Evolutionary conservation across 306 rosid species (phyloP).

Genomic region (Mimosa pudica): DNA sequence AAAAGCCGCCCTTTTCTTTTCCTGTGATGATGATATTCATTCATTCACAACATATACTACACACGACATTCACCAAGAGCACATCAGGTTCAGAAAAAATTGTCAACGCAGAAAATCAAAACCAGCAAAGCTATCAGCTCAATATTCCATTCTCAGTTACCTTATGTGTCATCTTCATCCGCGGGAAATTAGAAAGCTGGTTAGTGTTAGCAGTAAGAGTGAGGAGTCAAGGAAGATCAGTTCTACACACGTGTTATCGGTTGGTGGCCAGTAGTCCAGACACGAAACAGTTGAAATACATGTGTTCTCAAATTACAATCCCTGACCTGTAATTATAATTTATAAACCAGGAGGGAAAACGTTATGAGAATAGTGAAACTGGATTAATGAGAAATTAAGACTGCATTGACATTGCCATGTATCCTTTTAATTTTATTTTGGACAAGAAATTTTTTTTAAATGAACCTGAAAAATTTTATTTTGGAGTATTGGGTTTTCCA

Average conservation of each 20-base stretch:
- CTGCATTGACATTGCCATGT: neutral
- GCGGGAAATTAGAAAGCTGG: slow-evolving; percentile 58
- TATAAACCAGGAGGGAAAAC: too few relatives aligned
- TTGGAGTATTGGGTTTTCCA: neutral
- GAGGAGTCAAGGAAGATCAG: slow-evolving; percentile 71
- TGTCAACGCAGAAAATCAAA: slow-evolving; percentile 57
- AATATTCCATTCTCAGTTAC: slow-evolving; percentile 64
- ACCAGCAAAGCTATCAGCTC: slow-evolving; percentile 65
- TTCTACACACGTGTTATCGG: slow-evolving; percentile 84
- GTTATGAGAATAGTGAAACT: neutral
- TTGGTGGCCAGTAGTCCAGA: slow-evolving; percentile 46
- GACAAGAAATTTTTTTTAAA: neutral
- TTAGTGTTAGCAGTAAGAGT: slow-evolving; percentile 85
- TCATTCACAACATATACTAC: slow-evolving; percentile 52
- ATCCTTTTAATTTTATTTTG: neutral
- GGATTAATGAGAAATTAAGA: slow-evolving; percentile 1
- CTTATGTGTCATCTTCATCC: slow-evolving; percentile 65
- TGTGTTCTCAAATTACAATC: slow-evolving; percentile 92
- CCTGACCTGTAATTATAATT: slow-evolving; percentile 54
- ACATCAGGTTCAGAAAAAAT: slow-evolving; percentile 50
- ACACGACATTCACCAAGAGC: slow-evolving; percentile 53
- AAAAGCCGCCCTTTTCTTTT: slow-evolving; percentile 36
- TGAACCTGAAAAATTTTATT: neutral
- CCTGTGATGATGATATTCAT: slow-evolving; percentile 46
- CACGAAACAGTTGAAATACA: slow-evolving; percentile 63